These are phyloP conservation scores for Mortierella sp. DNA, from an alignment of 371 early-diverging fungal genomes.

Conservation along the genomic window DNA sequence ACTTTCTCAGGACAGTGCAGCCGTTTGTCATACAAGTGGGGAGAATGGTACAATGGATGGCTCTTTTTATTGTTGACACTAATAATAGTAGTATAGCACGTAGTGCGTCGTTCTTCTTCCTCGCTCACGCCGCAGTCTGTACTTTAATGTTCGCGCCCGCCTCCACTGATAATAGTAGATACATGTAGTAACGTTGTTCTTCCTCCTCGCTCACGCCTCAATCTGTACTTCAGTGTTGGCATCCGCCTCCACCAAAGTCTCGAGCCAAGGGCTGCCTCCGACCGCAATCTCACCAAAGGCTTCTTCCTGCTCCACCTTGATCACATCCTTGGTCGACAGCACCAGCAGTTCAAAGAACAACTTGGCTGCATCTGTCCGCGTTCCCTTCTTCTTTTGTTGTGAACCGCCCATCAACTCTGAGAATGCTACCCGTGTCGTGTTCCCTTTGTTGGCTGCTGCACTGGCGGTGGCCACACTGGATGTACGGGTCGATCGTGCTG, in stretches of 20 bases:
- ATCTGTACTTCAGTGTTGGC: constrained; percentile 15
- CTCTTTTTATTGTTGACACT: too few species aligned
- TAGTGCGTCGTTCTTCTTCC: too few species aligned
- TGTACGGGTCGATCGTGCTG: constrained; percentile 30
- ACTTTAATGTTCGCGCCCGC: too few species aligned
- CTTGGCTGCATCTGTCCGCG: constrained; percentile 77
- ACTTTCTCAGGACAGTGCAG: too few species aligned
- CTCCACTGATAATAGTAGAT: too few species aligned
- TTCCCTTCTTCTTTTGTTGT: constrained; percentile 25
- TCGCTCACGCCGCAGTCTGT: too few species aligned
- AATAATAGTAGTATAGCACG: too few species aligned
- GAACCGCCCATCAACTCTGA: constrained; percentile 35
- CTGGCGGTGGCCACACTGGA: constrained; percentile 35
- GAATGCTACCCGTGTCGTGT: constrained; percentile 30
- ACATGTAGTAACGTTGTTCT: too few species aligned
- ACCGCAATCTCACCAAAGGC: constrained; percentile 89
- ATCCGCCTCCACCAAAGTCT: constrained; percentile 46
- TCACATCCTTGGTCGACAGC: constrained; percentile 85
- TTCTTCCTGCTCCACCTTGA: constrained; percentile 83
- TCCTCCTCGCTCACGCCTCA: not conserved
- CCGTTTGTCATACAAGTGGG: too few species aligned
- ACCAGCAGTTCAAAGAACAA: constrained; percentile 93
- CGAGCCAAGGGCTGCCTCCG: constrained; percentile 49
- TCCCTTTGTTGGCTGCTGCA: constrained; percentile 30
- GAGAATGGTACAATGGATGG: too few species aligned